These are phyloP conservation scores for Trichoderma sp. DNA, from an alignment of 2,329 filamentous ascomycete genomes.

Conservation along the genomic window DNA sequence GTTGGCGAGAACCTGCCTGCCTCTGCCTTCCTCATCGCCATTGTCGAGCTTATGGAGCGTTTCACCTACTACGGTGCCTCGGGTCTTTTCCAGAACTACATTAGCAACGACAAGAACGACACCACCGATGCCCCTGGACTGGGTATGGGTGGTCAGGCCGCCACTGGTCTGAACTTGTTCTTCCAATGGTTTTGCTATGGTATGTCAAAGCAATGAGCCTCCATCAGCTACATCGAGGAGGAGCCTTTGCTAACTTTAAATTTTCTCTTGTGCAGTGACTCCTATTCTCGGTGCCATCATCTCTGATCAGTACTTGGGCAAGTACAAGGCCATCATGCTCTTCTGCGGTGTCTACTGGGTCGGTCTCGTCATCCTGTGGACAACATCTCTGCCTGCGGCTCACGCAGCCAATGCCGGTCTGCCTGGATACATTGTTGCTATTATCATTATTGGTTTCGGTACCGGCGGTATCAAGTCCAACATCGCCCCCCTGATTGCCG, in stretches of 20 bases:
- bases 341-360: slow-evolving; percentile 58
- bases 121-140: slow-evolving; percentile 48
- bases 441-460: slow-evolving; percentile 64
- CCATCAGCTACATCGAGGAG: not conserved
- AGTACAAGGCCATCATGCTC: slow-evolving; percentile 60
- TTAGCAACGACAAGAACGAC: slow-evolving; percentile 38
- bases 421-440: slow-evolving; percentile 51
- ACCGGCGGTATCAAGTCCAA: slow-evolving; percentile 71
- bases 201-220: slow-evolving; percentile 19
- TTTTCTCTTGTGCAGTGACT: slow-evolving; percentile 29
- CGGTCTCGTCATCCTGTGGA: slow-evolving; percentile 54
- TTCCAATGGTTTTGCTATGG: slow-evolving; percentile 53
- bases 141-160: slow-evolving; percentile 53
- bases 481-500: slow-evolving; percentile 57
- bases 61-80: slow-evolving; percentile 58
- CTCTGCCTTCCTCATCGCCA: slow-evolving; percentile 55
- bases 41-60: slow-evolving; percentile 56
- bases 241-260: not conserved
- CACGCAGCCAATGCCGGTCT: slow-evolving; percentile 42
- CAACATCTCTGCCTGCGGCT: slow-evolving; percentile 45
- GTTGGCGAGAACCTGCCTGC: slow-evolving; percentile 54
- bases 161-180: slow-evolving; percentile 54
- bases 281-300: slow-evolving; percentile 53
- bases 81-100: slow-evolving; percentile 57
- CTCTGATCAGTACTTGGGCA: slow-evolving; percentile 57